Conservation (phyloP, 2,329 filamentous ascomycete genomes). For the Pseudogymnoascus sp. region DNA sequence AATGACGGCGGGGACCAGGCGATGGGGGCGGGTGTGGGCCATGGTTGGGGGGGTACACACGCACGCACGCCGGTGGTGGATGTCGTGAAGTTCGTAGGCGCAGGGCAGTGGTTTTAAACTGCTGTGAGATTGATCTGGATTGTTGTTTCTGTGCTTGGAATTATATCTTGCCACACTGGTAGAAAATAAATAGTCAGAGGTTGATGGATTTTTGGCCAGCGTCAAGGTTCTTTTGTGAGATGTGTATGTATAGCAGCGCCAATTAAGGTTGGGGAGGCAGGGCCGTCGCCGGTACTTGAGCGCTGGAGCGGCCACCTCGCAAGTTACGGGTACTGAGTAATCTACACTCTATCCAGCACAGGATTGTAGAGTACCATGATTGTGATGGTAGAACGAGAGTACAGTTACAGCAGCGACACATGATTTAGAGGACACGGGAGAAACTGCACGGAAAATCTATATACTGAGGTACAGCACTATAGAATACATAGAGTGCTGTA, state of each 20-base stretch:
- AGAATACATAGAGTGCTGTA: background rate
- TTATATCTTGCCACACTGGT: background rate
- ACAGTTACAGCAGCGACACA: background rate
- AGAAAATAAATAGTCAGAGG: background rate
- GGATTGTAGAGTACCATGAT: background rate
- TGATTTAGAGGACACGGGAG: background rate
- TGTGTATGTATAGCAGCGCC: background rate
- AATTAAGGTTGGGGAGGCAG: slow-evolving; percentile 1
- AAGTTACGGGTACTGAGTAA: background rate
- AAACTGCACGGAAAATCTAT: background rate
- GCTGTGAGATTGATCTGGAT: too few relatives aligned
- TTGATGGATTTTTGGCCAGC: background rate
- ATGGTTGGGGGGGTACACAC: background rate
- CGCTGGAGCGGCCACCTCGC: background rate
- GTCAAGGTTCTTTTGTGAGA: background rate
- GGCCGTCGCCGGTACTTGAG: background rate
- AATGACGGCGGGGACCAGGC: background rate
- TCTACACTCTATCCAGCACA: background rate
- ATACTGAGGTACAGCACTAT: background rate
- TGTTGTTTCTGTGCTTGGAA: background rate
- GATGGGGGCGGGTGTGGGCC: background rate
- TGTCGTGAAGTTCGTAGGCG: too few relatives aligned
- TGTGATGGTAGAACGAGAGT: background rate
- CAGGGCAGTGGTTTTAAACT: too few relatives aligned
- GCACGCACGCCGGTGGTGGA: background rate